Percentiles rank a stretch among this genome's conserved stretches.
These are phyloP conservation scores for Lasiodiplodia gonubiensis DNA, from an alignment of 2,329 filamentous ascomycete species.

Conservation along the genomic window DNA sequence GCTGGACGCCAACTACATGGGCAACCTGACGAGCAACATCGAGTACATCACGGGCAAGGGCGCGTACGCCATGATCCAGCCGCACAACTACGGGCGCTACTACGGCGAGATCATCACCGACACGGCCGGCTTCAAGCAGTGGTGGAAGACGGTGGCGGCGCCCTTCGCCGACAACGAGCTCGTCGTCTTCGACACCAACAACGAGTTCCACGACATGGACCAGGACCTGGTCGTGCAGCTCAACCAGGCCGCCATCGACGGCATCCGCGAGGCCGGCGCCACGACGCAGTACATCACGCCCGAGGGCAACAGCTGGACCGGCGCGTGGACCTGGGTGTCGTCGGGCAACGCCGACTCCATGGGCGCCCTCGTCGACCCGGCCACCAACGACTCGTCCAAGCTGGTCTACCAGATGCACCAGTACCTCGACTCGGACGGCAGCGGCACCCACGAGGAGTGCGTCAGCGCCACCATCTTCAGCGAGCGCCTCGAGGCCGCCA, in stretches of 20 bases:
- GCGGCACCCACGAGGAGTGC: constrained; percentile 58
- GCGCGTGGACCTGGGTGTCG: constrained; percentile 57
- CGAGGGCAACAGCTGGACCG: constrained; percentile 60
- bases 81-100: constrained; percentile 60
- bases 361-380: constrained; percentile 57
- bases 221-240: constrained; percentile 52
- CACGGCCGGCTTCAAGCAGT: constrained; percentile 49
- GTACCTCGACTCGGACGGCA: constrained; percentile 64
- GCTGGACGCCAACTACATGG: constrained; percentile 51
- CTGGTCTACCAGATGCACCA: constrained; percentile 68
- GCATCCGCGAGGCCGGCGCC: constrained; percentile 52
- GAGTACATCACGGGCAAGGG: constrained; percentile 56
- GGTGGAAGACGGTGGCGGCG: constrained; percentile 51
- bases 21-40: constrained; percentile 50
- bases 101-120: constrained; percentile 53
- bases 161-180: constrained; percentile 49
- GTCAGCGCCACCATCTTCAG: constrained; percentile 60
- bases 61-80: constrained; percentile 55
- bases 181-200: constrained; percentile 56
- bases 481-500: constrained; percentile 58
- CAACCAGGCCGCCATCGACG: constrained; percentile 56
- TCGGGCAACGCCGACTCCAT: constrained; percentile 54
- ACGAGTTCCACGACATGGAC: constrained; percentile 55
- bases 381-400: constrained; percentile 48
- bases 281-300: constrained; percentile 64